Base-by-base conservation (phyloP, 305 asterid species). In the Fraxinus latifolia region DNA sequence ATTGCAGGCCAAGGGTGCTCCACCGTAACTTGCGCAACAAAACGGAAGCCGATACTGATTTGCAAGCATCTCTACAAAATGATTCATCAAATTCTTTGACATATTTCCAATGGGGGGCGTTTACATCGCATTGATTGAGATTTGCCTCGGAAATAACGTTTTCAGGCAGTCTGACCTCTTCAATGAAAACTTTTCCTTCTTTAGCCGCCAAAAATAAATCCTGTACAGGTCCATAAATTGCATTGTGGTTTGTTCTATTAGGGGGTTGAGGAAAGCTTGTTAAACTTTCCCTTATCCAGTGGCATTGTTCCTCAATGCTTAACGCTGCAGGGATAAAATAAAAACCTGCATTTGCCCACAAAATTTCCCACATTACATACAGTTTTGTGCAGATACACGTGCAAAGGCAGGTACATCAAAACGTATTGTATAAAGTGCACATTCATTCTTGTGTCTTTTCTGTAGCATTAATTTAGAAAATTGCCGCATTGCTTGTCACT, bases 1-100 rank as follows among this genome's bases (percentile, higher is more conserved):
- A 96, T 87, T 96, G 99, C 94, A 94, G 89, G 90, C 98, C 99
- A 90, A 96, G 97, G 70, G 99, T 94, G 90, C 97, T 93, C 99
- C 99, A 96, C 88, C 98, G 88, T 88, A 96, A 89, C 95, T 96
- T 96, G 83, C 99, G 98, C 90, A 96, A 92, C 97, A 96, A 92
- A 85, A 86, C 94, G 85, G 97, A 91, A 42, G 98, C 97, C 3
- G 88, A 77, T 34, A 93, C 90, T 55, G 93, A 88, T 84, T 93
- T 93, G 85, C 86, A 62, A 23, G 83, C 78, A 62, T 81, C 85
- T 87, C 79, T 87, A 79, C 89, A 83, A 21, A 83, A 72, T 47
- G 83, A 81, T 80, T 77, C 89, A 62, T 72, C 89, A 77, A 78
- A 33, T 82, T 83, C 90, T 37, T 84, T 87, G 12, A 85, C 89